A percentile compares a stretch with the other conserved stretches of the same genome.
These are phyloP conservation scores for Blepharisma japonicum DNA, from an alignment of 73 alveolate genomes.

Conservation along the genomic window DNA sequence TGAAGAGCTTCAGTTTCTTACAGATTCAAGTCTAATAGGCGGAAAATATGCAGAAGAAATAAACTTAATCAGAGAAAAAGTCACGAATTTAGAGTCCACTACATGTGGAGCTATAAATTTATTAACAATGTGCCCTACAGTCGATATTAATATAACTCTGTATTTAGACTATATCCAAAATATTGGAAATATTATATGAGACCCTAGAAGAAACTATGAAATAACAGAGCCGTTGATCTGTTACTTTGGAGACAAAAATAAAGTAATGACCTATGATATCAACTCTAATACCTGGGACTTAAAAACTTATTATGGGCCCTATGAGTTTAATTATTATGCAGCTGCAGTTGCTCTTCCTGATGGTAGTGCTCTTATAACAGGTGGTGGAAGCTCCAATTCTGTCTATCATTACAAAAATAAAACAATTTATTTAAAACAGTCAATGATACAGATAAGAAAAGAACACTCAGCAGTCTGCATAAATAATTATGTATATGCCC, in stretches of 20 bases:
- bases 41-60: constrained; percentile 8
- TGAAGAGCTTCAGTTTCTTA: background rate
- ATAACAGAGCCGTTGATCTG: constrained; percentile 51
- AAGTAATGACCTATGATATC: constrained; percentile 59
- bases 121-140: too few species aligned
- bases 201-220: constrained; percentile 24
- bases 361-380: constrained; percentile 77
- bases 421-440: constrained; percentile 33
- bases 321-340: constrained; percentile 67
- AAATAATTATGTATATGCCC: constrained; percentile 67
- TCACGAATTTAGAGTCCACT: background rate
- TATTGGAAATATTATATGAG: constrained; percentile 28
- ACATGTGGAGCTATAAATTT: too few species aligned
- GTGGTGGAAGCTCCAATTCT: constrained; percentile 78
- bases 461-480: constrained; percentile 80
- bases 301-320: constrained; percentile 26
- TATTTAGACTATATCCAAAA: background rate
- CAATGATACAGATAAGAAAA: constrained; percentile 73
- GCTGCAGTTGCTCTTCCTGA: constrained; percentile 81
- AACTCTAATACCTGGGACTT: constrained; percentile 54
- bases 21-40: background rate
- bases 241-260: constrained; percentile 78
- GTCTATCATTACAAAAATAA: constrained; percentile 54
- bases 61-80: constrained; percentile 39
- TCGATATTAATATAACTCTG: too few species aligned